Base-by-base conservation (phyloP, 768 basidiomycete genomes). In the Cystobasidiopsis lactophilus region DNA sequence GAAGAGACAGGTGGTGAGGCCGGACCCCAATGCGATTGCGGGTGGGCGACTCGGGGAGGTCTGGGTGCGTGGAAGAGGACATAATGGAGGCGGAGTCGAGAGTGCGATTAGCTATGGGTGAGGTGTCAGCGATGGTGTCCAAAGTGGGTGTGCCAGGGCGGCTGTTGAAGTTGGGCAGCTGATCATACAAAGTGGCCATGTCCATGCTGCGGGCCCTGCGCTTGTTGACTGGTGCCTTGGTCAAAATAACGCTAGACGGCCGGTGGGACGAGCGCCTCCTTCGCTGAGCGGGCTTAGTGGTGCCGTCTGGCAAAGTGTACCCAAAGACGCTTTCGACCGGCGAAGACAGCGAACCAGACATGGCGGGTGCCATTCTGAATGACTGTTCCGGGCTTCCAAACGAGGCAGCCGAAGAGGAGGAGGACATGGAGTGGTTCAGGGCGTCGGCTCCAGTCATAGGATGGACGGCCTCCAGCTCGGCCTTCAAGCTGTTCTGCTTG, bases 401-500 rank as follows among this genome's bases (percentile, higher is more conserved):
- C n/a, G n/a, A n/a, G n/a, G n/a, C n/a, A n/a, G n/a, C n/a, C n/a
- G n/a, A n/a, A n/a, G n/a, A n/a, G n/a, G n/a, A n/a, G n/a, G n/a
- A n/a, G n/a, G n/a, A n/a, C n/a, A n/a, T n/a, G n/a, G n/a, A n/a
- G n/a, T n/a, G n/a, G n/a, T n/a, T n/a, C n/a, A n/a, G n/a, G n/a
- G n/a, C n/a, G n/a, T n/a, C n/a, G n/a, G n/a, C n/a, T n/a, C n/a
- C n/a, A n/a, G n/a, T n/a, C n/a, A n/a, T n/a, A n/a, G n/a, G n/a
- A n/a, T n/a, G n/a, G n/a, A n/a, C n/a, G n/a, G n/a, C n/a, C 9
- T 35, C 33, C 7, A 51, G 27, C n/a, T 54, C 46, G 9, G 50
- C 39, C 14, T 51, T 52, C 13, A 57, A 26, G n/a, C 40, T 52
- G n/a, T 33, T 23, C 24, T 58, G 40, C 40, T 59, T 54, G 11